Conservation (phyloP, 257 asterid genomes). For the Solanum raphanifolium region DNA sequence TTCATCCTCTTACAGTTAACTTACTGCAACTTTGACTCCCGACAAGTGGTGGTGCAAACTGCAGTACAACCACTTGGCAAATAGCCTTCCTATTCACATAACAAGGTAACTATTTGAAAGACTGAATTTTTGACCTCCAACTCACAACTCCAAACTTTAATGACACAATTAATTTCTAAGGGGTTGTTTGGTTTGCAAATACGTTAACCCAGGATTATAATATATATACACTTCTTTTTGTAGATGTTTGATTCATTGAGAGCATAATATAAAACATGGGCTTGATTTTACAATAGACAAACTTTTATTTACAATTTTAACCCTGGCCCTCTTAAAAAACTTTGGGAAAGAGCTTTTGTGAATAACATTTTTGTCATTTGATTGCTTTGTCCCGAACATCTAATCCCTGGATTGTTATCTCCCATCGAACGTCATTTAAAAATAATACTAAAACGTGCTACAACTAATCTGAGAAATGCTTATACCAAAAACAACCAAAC, state of each 20-base stretch:
- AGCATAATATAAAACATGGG: not conserved
- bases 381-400: not conserved
- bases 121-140: not conserved
- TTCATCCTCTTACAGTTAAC: not conserved
- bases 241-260: not conserved
- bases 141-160: not conserved
- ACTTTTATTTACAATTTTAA: not conserved
- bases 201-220: not conserved
- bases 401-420: not conserved
- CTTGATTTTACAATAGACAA: not conserved
- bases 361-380: not conserved
- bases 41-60: not conserved
- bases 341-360: not conserved
- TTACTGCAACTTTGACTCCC: not conserved
- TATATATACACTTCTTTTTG: not conserved
- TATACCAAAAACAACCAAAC: not conserved
- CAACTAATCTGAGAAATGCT: not conserved
- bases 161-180: not conserved
- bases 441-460: not conserved
- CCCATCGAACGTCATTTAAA: not conserved
- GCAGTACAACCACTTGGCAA: not conserved
- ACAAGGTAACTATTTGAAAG: not conserved
- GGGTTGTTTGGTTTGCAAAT: not conserved
- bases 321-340: not conserved
- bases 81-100: not conserved